Base-by-base conservation (phyloP, 1,284 basidiomycete species). In the Xerocomus nothofagi region DNA sequence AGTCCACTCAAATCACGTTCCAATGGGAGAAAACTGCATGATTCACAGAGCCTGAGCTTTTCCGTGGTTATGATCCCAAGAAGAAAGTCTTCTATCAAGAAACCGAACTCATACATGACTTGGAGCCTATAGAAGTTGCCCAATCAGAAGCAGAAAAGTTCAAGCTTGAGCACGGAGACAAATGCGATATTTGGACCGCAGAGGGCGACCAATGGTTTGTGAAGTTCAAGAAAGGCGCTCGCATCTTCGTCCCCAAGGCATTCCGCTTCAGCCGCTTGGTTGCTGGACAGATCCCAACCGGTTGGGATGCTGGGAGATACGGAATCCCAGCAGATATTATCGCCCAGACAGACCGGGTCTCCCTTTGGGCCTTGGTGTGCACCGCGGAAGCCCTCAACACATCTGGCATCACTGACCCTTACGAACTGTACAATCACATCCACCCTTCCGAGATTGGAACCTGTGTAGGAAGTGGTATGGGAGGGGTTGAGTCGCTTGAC, bases 321-420 rank as follows among this genome's bases (percentile, higher is more conserved):
- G 96, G 97, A 62, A 95, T 99, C 58, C 97, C 97, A n/a, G 87
- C 92, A 45, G 96, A 99, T 65, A 98, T 99, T 67, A 81, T 96
- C 59, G 85, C 91, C 30, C 95, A 98, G 71, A 91, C 88, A 39
- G 97, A 99, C 70, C 87, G 95, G 55, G 84, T 88, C n/a, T 88
- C 93, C 4, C 82, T 99, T 15, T 98, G 96, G 96, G 91, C 95
- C n/a, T 79, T 99, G 44, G 92, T 94, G 42, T 90, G 84, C 69
- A 90, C 92, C 6, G 90, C 95, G 31, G 97, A 99, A 71, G 96
- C 96, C 14, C 84, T 99, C 60, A 92, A 96, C 71, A 90, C 88
- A 80, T 97, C 97, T 30, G 97, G 97, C 67, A 89, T 99, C 72
- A 95, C 92, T 43, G 97, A 99, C 70, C 93, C 96, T 1, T 98